These are phyloP conservation scores for Colletotrichum phormii DNA, from an alignment of 2,329 filamentous ascomycete species.

Conservation along the genomic window DNA sequence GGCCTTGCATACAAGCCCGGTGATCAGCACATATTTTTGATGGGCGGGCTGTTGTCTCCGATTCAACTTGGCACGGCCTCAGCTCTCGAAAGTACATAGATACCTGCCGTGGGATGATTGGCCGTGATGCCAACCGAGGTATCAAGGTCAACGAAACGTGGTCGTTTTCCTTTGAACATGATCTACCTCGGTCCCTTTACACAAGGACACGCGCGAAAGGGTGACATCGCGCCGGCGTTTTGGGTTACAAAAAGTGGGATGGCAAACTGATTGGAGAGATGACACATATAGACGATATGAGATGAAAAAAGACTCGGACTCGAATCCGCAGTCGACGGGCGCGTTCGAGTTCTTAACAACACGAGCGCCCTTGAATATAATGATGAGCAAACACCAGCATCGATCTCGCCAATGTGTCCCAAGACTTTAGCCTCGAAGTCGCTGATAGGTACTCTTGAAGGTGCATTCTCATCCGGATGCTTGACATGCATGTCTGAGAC, in stretches of 20 bases:
- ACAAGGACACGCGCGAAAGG: constrained; percentile 5
- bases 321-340: background rate
- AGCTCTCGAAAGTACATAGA: background rate
- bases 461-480: background rate
- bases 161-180: background rate
- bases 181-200: constrained; percentile 15
- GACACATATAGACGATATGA: constrained; percentile 18
- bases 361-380: background rate
- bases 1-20: background rate
- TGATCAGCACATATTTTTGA: background rate
- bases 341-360: constrained; percentile 13
- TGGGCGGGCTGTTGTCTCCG: background rate
- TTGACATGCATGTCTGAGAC: constrained; percentile 8
- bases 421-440: background rate
- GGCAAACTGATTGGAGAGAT: constrained; percentile 28
- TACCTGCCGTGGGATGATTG: background rate
- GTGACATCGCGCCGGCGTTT: constrained; percentile 28
- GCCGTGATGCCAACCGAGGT: background rate
- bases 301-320: constrained; percentile 6
- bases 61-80: background rate
- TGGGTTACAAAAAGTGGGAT: constrained; percentile 26
- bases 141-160: background rate
- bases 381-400: background rate
- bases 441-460: background rate
- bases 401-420: background rate